Evolutionary conservation across 2,329 filamentous ascomycete genomes (phyloP), one percentile per base, ranked within the genome.

Genomic region (Fusarium chlamydosporum): DNA sequence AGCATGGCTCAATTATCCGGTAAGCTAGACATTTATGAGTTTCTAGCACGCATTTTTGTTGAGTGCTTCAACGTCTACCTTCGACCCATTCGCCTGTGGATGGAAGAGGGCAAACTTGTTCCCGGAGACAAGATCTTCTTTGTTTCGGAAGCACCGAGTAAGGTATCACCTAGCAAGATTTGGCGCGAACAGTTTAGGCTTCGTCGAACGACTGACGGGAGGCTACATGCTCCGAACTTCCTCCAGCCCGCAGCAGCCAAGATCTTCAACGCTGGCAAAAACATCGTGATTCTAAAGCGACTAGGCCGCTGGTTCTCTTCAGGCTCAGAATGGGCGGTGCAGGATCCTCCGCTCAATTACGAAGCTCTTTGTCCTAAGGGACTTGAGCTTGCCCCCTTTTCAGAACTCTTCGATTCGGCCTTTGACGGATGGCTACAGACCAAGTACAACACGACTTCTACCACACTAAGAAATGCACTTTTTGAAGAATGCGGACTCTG

Each of bases 241-340:
- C 83, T 97, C 6, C 87, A 89, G 38, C 85, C 90, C 4, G 87
- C 90, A 3, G 88, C 88, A 1, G 81, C 83, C 26, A 91, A 89
- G 65, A 93, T 97, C 37, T 95, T 97, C 73, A 93, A 90, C 2
- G 90, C 93, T 2, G 95, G 95, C 1, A 97, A 97, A 79, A 96
- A 91, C 72, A 90, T 96, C 56, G 88, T 96, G 2, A 91, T 97
- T 43, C 81, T 97, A n/a, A 90, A 90, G 63, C 87, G 91, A 47
- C 82, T 97, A 12, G 88, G 89, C 40, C 83, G 85, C 56, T 83
- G 86, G 62, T 76, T 82, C 48, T 72, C 79, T 47, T 74, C 72
- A 58, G 76, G 74, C 76, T 69, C 65, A 4, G 60, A 72, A 6
- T 72, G 63, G 48, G 51, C 56, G 59, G 78, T 63, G 41, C 77